Base-by-base conservation (phyloP, 805 yeast species). In the Starmerella bombi region DNA sequence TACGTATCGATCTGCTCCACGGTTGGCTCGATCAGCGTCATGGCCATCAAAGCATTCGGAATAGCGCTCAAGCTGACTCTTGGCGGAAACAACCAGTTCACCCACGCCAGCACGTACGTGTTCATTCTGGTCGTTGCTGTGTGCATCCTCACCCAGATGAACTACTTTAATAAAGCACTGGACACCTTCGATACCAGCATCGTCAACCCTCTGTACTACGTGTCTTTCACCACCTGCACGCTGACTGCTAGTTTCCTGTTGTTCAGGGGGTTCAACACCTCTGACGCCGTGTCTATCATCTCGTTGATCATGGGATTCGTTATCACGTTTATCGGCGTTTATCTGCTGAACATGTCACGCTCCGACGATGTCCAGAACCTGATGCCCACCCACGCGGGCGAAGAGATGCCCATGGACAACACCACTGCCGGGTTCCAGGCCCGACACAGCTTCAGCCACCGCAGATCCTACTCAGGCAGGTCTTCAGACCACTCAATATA, bases 121-220 rank as follows among this genome's bases (percentile, higher is more conserved):
- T 84, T 84, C 67, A 71, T 82, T 27, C 50, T 71, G 23, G 85
- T 82, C 19, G 94, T 84, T 42, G 80, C 67, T 7, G 70, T 79
- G 32, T 84, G 94, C 61, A 85, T 84, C 50, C 54, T 80, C 53
- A 82, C 93, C 5, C 95, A 84, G 61, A 84, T 84, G 94, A 84
- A 82, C 64, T 84, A 81, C 59, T 82, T 84, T 67, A 84, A 84
- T 69, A 85, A 82, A 65, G 94, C 94, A 0, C 68, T 84, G 55
- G 94, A 86, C 52, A 94, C 82, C 59, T 84, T 84, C 54, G 94
- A 85, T 58, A 84, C 94, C 5, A 80, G 93, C 0, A 81, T 84
- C 51, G 94, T 84, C 41, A 84, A 84, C 59, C 94, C 94, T 25
- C 66, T 84, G 45, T 84, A 84, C 63, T 84, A 85, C 56, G 95